These are phyloP conservation scores for Fraxinus floribunda DNA, from an alignment of 305 asterid genomes.

Conservation along the genomic window DNA sequence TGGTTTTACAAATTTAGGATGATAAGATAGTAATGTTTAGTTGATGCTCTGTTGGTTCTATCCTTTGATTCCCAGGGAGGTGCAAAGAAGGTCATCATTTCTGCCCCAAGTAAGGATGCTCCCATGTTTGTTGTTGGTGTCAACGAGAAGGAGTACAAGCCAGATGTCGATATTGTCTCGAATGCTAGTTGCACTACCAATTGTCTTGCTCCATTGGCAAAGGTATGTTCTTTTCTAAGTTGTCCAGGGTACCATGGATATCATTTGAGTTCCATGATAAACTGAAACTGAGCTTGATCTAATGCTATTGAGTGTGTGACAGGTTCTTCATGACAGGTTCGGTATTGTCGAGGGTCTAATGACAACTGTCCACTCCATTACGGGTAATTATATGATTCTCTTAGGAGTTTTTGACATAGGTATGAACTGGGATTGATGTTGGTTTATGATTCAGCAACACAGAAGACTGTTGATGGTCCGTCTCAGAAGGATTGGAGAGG, in stretches of 20 bases:
- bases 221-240: slow-evolving; percentile 33
- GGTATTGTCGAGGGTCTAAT: slow-evolving; percentile 68
- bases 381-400: slow-evolving; percentile 41
- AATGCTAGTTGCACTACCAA: slow-evolving; percentile 78
- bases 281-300: neutral
- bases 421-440: neutral
- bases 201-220: slow-evolving; percentile 77
- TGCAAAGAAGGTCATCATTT: slow-evolving; percentile 72
- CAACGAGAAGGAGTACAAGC: slow-evolving; percentile 60
- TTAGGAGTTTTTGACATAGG: neutral
- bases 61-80: slow-evolving; percentile 44
- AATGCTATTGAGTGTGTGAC: neutral
- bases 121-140: slow-evolving; percentile 81
- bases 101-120: slow-evolving; percentile 68
- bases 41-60: neutral
- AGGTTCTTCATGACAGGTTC: slow-evolving; percentile 63
- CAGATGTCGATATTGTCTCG: slow-evolving; percentile 53
- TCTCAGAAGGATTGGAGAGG: slow-evolving; percentile 80
- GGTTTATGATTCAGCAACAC: slow-evolving; percentile 49
- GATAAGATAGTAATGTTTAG: neutral
- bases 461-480: slow-evolving; percentile 78
- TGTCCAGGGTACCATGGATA: neutral
- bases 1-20: neutral
- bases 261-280: neutral
- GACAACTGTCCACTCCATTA: slow-evolving; percentile 72